A percentile compares a stretch with the other conserved stretches of the same genome.
These are phyloP conservation scores for Sclerotinia borealis DNA, from an alignment of 2,329 filamentous ascomycete species.

Conservation along the genomic window DNA sequence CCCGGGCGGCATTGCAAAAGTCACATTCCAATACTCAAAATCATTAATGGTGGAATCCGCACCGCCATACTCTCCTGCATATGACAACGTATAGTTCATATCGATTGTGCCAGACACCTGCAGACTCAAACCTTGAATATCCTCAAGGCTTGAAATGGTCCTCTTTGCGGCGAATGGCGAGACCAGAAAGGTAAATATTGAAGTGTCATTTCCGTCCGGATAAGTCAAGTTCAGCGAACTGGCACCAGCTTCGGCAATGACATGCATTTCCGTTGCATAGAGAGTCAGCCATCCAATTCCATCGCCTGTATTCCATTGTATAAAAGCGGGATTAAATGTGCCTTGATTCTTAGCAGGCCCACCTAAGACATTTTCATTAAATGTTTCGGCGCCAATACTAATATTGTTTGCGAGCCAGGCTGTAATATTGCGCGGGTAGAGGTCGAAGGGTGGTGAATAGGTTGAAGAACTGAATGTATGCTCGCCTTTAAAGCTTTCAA, in stretches of 20 bases:
- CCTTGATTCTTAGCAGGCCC: constrained; percentile 45
- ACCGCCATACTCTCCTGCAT: neutral
- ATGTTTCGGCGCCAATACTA: constrained; percentile 55
- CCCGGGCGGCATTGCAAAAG: neutral
- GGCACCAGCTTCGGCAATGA: constrained; percentile 39
- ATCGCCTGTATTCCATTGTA: constrained; percentile 47
- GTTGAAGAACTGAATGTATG: constrained; percentile 47
- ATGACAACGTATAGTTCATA: constrained; percentile 1
- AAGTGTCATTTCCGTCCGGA: constrained; percentile 43
- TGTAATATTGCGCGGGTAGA: constrained; percentile 50
- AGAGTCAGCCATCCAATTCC: constrained; percentile 34
- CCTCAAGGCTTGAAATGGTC: constrained; percentile 41
- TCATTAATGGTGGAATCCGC: neutral
- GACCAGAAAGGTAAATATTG: constrained; percentile 46
- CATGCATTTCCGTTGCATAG: constrained; percentile 33
- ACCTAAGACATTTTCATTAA: constrained; percentile 49
- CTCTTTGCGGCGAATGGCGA: constrained; percentile 40
- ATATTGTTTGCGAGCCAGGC: constrained; percentile 51
- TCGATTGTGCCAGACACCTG: constrained; percentile 32
- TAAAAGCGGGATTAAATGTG: constrained; percentile 53
- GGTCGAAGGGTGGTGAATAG: constrained; percentile 54
- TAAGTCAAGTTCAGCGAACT: constrained; percentile 46
- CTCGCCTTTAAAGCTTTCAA: constrained; percentile 46
- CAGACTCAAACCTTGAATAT: constrained; percentile 44
- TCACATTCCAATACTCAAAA: constrained; percentile 6